These are phyloP conservation scores for Aspergillus brasiliensis DNA, from an alignment of 2,329 filamentous ascomycete species.

Conservation along the genomic window DNA sequence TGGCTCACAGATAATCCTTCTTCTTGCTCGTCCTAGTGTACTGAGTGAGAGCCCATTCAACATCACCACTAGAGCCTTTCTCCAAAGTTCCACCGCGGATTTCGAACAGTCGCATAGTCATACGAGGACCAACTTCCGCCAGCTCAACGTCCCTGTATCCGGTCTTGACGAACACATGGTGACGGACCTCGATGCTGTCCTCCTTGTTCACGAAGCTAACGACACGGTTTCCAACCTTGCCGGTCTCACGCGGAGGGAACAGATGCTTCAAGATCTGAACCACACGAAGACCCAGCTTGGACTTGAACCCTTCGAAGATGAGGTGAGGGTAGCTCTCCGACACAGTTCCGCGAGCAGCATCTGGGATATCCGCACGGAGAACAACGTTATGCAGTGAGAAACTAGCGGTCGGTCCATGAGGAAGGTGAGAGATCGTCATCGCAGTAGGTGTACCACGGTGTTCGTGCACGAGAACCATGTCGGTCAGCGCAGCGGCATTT, in stretches of 20 bases:
- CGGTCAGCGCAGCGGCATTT: slow-evolving; percentile 75
- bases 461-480: slow-evolving; percentile 86
- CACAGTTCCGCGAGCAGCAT: slow-evolving; percentile 81
- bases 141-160: slow-evolving; percentile 87
- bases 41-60: slow-evolving; percentile 95
- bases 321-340: slow-evolving; percentile 92
- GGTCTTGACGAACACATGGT: slow-evolving; percentile 92
- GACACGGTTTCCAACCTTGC: slow-evolving; percentile 82
- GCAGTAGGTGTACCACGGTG: slow-evolving; percentile 91
- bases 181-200: slow-evolving; percentile 82
- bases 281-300: slow-evolving; percentile 75
- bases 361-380: slow-evolving; percentile 88
- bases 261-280: slow-evolving; percentile 91
- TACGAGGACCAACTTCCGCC: slow-evolving; percentile 85
- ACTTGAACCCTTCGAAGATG: slow-evolving; percentile 92
- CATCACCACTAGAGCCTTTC: slow-evolving; percentile 84
- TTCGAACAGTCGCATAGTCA: slow-evolving; percentile 97
- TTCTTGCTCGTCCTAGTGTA: slow-evolving; percentile 92
- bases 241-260: slow-evolving; percentile 85
- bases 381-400: slow-evolving; percentile 94
- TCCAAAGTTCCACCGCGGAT: slow-evolving; percentile 89
- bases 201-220: slow-evolving; percentile 95
- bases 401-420: slow-evolving; percentile 82
- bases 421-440: slow-evolving; percentile 82
- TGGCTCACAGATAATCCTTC: slow-evolving; percentile 80